A percentile compares a stretch with the other conserved stretches of the same genome.
phyloP scores from a whole-genome alignment of 495 filamentous ascomycete species.

The Thermothielavioides terrestris region DNA sequence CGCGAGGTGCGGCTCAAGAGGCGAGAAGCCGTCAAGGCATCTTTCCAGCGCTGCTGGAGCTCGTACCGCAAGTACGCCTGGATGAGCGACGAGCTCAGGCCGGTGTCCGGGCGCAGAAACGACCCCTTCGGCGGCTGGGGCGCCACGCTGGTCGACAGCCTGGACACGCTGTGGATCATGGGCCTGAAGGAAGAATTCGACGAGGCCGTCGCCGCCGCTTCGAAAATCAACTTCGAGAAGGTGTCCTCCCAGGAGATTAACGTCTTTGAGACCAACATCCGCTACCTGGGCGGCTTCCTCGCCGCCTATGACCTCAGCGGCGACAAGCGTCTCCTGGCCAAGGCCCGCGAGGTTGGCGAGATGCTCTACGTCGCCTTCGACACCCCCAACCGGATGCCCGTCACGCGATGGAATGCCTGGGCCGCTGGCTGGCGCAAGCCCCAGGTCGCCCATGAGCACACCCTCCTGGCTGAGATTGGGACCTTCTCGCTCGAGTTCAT shows the following conservation, averaged over 20 bases:
- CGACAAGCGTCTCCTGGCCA: constrained; percentile 60
- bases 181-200: constrained; percentile 80
- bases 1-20: constrained; percentile 34
- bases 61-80: constrained; percentile 71
- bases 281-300: constrained; percentile 70
- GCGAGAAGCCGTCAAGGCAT: constrained; percentile 49
- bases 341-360: constrained; percentile 75
- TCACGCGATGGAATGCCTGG: constrained; percentile 54
- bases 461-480: constrained; percentile 54
- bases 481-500: constrained; percentile 79
- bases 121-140: constrained; percentile 88
- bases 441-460: constrained; percentile 27
- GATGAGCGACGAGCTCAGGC: constrained; percentile 67
- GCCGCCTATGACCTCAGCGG: constrained; percentile 68
- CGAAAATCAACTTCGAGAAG: constrained; percentile 75
- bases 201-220: constrained; percentile 67
- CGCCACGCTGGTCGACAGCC: constrained; percentile 79
- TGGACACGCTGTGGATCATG: constrained; percentile 97
- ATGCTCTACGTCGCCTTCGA: constrained; percentile 82
- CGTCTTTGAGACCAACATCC: constrained; percentile 73
- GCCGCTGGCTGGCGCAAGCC: constrained; percentile 22
- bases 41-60: constrained; percentile 67
- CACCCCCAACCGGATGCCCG: constrained; percentile 85
- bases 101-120: constrained; percentile 46
- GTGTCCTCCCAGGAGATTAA: constrained; percentile 50